phyloP scores from a whole-genome alignment of 805 yeast species.

The Ogataea salicorniae region DNA sequence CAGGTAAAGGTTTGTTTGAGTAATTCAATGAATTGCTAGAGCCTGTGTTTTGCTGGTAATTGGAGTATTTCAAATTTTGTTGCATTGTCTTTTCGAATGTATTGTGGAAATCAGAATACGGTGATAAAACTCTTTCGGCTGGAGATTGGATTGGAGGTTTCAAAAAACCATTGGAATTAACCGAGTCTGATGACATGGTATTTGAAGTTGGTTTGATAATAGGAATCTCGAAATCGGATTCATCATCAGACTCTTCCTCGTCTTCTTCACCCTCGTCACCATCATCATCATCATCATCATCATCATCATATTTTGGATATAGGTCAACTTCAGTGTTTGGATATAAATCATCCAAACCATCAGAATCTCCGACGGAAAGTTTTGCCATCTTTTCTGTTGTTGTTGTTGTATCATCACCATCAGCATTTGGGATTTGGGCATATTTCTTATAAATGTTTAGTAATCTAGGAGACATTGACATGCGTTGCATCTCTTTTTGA shows the following conservation, averaged over 20 bases:
- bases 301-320: not conserved
- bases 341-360: constrained; percentile 15
- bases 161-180: not conserved
- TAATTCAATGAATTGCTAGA: not conserved
- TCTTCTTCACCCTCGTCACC: constrained; percentile 5
- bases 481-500: not conserved
- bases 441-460: constrained; percentile 30
- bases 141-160: not conserved
- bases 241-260: constrained; percentile 15
- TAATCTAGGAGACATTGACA: constrained; percentile 24
- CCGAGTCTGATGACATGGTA: not conserved
- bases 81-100: constrained; percentile 27
- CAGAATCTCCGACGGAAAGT: not conserved
- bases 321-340: constrained; percentile 5
- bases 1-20: constrained; percentile 1
- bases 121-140: constrained; percentile 26
- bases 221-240: constrained; percentile 20
- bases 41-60: not conserved
- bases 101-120: constrained; percentile 32
- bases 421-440: constrained; percentile 25
- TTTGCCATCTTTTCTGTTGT: constrained; percentile 1
- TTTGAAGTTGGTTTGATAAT: constrained; percentile 10
- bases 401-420: not conserved
- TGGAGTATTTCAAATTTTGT: constrained; percentile 3
- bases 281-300: no score